A percentile compares a stretch with the other conserved stretches of the same genome.
phyloP scores from a whole-genome alignment of 345 rosid genomes.

The Abelmoschus esculentus region DNA sequence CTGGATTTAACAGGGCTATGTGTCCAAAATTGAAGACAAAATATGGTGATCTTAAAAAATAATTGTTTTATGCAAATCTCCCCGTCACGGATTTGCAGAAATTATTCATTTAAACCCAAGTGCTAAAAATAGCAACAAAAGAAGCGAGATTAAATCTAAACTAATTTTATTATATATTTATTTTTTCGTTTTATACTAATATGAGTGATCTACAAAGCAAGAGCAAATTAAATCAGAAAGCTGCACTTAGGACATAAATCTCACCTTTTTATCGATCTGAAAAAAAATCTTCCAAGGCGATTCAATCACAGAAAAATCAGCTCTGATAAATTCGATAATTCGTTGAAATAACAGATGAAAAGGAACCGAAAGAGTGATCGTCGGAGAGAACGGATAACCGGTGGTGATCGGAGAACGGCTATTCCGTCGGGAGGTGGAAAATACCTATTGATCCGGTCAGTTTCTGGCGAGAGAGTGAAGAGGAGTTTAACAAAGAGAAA shows the following conservation, averaged over 20 bases:
- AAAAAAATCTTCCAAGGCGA: neutral
- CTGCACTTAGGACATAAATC: neutral
- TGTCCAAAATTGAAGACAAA: slow-evolving; percentile 26
- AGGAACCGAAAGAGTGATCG: neutral
- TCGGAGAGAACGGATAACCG: neutral
- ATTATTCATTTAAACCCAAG: slow-evolving; percentile 15
- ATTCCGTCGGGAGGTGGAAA: neutral
- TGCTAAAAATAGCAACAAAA: slow-evolving; percentile 10
- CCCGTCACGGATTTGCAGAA: neutral
- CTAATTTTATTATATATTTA: neutral
- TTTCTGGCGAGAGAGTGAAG: neutral
- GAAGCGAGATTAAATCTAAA: neutral
- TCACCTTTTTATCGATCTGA: slow-evolving; percentile 8
- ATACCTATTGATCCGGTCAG: neutral
- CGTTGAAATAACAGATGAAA: neutral
- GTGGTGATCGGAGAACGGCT: neutral
- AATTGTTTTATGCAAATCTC: slow-evolving; percentile 10
- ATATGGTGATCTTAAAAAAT: neutral
- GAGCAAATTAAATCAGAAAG: neutral
- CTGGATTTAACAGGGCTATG: slow-evolving; percentile 31
- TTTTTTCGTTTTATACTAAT: neutral
- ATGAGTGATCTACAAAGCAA: neutral
- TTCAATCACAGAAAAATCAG: neutral
- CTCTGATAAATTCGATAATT: neutral
- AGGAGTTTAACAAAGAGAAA: neutral